These are phyloP conservation scores for Rhodotorula sp. DNA, from an alignment of 1,284 basidiomycete species.

Conservation along the genomic window DNA sequence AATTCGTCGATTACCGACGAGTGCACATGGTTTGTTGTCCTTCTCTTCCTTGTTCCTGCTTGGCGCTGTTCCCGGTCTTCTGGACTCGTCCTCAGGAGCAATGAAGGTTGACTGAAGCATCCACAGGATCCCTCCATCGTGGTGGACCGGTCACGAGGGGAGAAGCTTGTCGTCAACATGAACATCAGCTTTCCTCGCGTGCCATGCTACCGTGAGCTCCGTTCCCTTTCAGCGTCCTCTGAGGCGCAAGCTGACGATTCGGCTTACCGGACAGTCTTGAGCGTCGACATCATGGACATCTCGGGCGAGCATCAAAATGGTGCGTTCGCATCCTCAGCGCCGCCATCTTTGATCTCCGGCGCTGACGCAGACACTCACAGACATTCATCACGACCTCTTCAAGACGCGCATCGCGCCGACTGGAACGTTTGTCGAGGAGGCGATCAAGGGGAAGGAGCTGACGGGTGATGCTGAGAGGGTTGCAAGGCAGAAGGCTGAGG, in stretches of 20 bases:
- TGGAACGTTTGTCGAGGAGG: conserved; percentile 61
- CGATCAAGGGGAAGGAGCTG: conserved; percentile 58
- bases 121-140: conserved; percentile 78
- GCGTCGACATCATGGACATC: conserved; percentile 96
- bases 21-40: conserved; percentile 59
- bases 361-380: conserved; percentile 46
- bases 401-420: conserved; percentile 72
- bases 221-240: neutral
- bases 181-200: conserved; percentile 96
- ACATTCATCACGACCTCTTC: conserved; percentile 82
- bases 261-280: conserved; percentile 65
- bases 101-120: no score
- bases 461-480: conserved; percentile 81
- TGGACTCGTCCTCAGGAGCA: no score
- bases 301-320: conserved; percentile 84
- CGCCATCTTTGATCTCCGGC: neutral
- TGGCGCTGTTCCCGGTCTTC: neutral
- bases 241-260: neutral
- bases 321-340: conserved; percentile 7
- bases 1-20: conserved; percentile 91
- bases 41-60: neutral
- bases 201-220: conserved; percentile 87
- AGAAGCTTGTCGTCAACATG: conserved; percentile 86
- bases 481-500: conserved; percentile 60
- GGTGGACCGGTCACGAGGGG: conserved; percentile 90